A percentile compares a stretch with the other conserved stretches of the same genome.
Evolutionary conservation across 2,329 filamentous ascomycete genomes (phyloP).

Genomic region (Fragosphaeria purpurea): DNA sequence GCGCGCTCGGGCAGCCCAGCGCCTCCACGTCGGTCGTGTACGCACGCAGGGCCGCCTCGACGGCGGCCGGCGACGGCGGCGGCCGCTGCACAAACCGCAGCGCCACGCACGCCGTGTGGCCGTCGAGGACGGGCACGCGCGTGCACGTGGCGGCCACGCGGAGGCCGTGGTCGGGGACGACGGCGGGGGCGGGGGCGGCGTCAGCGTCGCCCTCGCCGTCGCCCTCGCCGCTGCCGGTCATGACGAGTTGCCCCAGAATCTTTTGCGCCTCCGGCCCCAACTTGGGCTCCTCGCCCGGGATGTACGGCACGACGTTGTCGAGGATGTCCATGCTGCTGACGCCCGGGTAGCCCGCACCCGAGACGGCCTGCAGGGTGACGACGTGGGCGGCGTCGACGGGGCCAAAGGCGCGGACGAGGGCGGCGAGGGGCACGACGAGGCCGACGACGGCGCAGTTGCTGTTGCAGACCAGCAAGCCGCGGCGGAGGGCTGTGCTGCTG

Average conservation of each 20-base stretch:
- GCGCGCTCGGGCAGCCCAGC: constrained; percentile 80
- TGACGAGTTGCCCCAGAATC: constrained; percentile 70
- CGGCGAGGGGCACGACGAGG: constrained; percentile 87
- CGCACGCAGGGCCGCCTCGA: constrained; percentile 66
- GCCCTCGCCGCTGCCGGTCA: constrained; percentile 70
- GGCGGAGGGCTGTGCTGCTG: constrained; percentile 51
- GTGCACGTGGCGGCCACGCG: constrained; percentile 83
- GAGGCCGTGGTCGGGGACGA: too few species aligned
- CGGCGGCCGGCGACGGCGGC: constrained; percentile 62
- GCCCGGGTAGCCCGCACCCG: constrained; percentile 82
- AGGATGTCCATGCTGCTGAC: constrained; percentile 91
- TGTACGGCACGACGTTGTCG: constrained; percentile 93
- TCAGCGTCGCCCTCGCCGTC: too few species aligned
- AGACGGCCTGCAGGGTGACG: constrained; percentile 91
- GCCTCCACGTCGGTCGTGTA: constrained; percentile 76
- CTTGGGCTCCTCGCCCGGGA: constrained; percentile 91
- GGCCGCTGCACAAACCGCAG: constrained; percentile 70
- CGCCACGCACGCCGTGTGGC: constrained; percentile 90
- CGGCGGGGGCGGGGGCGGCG: too few species aligned
- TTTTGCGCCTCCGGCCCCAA: constrained; percentile 90
- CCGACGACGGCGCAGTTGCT: constrained; percentile 97
- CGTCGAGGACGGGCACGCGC: constrained; percentile 87
- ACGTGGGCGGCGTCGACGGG: constrained; percentile 66
- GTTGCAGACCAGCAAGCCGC: constrained; percentile 94
- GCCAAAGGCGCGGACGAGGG: constrained; percentile 77